Evolutionary conservation across 139 green algal genomes (phyloP), one percentile per base, ranked within the genome.

Genomic region (Chlorella vulgaris): DNA sequence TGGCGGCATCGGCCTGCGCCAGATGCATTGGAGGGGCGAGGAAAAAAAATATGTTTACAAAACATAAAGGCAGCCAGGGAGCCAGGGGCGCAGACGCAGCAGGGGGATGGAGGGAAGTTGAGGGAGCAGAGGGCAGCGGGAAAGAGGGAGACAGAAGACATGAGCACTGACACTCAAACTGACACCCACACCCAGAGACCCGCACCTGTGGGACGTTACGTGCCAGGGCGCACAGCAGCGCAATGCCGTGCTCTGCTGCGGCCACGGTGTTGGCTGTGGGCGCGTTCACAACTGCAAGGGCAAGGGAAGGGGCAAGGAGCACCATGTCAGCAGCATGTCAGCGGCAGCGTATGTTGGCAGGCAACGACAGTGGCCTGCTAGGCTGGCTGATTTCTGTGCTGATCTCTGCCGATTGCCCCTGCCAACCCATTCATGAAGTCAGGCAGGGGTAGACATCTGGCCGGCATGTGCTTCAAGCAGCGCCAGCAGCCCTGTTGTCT

Each of bases 261-360:
- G 96, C 96, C 36, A 99, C 91, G 24, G 96, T 99, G 91, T 99
- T 99, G 81, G 96, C 96, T 31, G 94, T 99, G 78, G 96, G 96
- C 6, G 96, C 96, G 87, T 99, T 99, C n/a, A 99, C 96, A 18
- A 99, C 96, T 69, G 62, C 29, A 40, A 29, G 7, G 6, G 62
- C 29, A 24, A 29, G 58, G n/a, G n/a, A n/a, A 15, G 58, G 58
- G 58, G 15, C 21, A 65, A 24, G 21, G 6, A 24, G 58, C 58
- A 6, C 10, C 10, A 24, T 24, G 58, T 65, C 58, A 29, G 19
- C n/a, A n/a, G n/a, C n/a, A n/a, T n/a, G n/a, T n/a, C n/a, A n/a
- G n/a, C n/a, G n/a, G n/a, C n/a, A n/a, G n/a, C n/a, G n/a, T n/a
- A n/a, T n/a, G n/a, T n/a, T n/a, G n/a, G n/a, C n/a, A n/a, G n/a